Percentiles rank a stretch among this genome's conserved stretches.
Evolutionary conservation across 306 rosid genomes (phyloP).

Genomic region (Lathyrus oleraceus): DNA sequence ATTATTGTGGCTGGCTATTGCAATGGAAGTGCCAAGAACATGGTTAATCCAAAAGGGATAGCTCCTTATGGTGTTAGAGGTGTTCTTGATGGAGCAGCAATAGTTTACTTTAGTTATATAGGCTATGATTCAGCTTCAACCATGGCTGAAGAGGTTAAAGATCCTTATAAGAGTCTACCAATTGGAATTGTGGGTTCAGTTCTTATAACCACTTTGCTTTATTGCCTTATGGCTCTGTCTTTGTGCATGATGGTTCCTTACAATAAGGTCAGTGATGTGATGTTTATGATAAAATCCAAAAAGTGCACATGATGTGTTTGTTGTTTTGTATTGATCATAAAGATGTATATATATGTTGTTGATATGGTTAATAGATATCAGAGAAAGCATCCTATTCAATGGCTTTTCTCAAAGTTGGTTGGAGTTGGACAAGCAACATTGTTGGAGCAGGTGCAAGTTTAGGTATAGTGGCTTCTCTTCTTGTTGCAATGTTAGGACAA

Average conservation of each 20-base stretch:
- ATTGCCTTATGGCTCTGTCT: constrained; percentile 88
- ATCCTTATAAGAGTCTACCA: constrained; percentile 73
- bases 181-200: constrained; percentile 91
- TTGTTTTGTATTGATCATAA: constrained; percentile 17
- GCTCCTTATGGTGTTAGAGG: constrained; percentile 74
- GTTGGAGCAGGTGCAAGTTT: constrained; percentile 85
- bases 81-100: constrained; percentile 88
- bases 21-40: constrained; percentile 68
- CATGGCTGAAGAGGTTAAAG: constrained; percentile 87
- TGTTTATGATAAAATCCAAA: not conserved
- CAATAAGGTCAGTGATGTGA: constrained; percentile 52
- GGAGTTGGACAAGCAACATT: constrained; percentile 86
- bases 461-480: constrained; percentile 73
- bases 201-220: constrained; percentile 71
- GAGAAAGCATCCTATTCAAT: constrained; percentile 63
- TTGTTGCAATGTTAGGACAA: constrained; percentile 95
- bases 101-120: constrained; percentile 85
- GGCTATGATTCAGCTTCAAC: constrained; percentile 98
- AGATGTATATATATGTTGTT: not conserved
- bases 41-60: constrained; percentile 69
- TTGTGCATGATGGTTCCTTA: constrained; percentile 82
- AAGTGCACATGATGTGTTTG: not conserved
- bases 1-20: constrained; percentile 70
- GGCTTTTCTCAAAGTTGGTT: constrained; percentile 67
- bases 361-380: constrained; percentile 53